A percentile compares a stretch with the other conserved stretches of the same genome.
phyloP scores from a whole-genome alignment of 2,329 filamentous ascomycete species.

The Talaromyces amestolkiae region DNA sequence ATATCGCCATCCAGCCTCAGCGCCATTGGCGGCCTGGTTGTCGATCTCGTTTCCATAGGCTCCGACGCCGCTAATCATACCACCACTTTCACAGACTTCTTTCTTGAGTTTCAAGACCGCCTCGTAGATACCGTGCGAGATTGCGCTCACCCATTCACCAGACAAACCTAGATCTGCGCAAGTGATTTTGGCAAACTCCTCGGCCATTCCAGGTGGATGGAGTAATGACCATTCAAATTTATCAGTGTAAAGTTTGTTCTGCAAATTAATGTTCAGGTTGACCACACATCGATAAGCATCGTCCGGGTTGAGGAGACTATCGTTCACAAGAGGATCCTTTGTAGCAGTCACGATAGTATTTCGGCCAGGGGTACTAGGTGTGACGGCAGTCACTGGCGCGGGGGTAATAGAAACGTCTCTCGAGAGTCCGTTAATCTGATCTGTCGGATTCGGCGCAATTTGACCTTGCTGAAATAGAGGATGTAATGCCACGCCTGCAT shows the following conservation, averaged over 20 bases:
- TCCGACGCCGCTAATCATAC: slow-evolving; percentile 72
- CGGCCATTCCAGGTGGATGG: slow-evolving; percentile 85
- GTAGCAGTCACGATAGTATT: slow-evolving; percentile 30
- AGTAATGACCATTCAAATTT: slow-evolving; percentile 97
- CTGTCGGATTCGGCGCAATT: slow-evolving; percentile 26
- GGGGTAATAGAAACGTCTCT: slow-evolving; percentile 56
- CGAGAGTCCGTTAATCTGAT: slow-evolving; percentile 41
- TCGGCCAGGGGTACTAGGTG: slow-evolving; percentile 55
- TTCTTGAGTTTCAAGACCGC: slow-evolving; percentile 90
- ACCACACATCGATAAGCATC: slow-evolving; percentile 94
- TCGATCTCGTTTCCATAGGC: slow-evolving; percentile 70
- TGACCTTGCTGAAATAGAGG: slow-evolving; percentile 71
- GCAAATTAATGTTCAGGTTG: slow-evolving; percentile 83
- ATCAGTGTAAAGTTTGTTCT: slow-evolving; percentile 89
- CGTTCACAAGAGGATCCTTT: slow-evolving; percentile 52
- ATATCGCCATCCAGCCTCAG: slow-evolving; percentile 93
- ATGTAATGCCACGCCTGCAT: slow-evolving; percentile 89
- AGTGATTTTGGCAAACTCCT: slow-evolving; percentile 87
- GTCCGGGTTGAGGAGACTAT: slow-evolving; percentile 80
- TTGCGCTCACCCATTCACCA: slow-evolving; percentile 90
- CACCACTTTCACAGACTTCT: slow-evolving; percentile 89
- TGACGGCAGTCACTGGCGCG: slow-evolving; percentile 48
- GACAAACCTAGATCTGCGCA: slow-evolving; percentile 86
- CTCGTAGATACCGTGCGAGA: slow-evolving; percentile 96
- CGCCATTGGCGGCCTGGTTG: slow-evolving; percentile 77